Evolutionary conservation across 805 yeast species (phyloP), one percentile per base, ranked within the genome.

Genomic region (Kodamaea sagamina): DNA sequence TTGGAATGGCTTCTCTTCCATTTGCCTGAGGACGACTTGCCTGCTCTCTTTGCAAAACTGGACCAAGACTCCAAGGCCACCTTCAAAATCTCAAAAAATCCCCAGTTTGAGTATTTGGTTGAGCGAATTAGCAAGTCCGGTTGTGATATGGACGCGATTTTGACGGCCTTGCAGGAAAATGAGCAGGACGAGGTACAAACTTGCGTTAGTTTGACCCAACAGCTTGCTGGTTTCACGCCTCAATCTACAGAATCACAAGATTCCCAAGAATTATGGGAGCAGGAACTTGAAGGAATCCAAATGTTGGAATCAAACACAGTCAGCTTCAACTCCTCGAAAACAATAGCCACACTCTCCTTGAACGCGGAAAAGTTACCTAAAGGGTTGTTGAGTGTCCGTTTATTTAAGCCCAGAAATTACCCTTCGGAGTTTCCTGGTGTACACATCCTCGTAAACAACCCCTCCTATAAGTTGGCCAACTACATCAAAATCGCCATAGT

Each of bases 11-110:
- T 92, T 13, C 64, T 92, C 8, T 82, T 90, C 51, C 93, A 92
- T 55, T 78, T 92, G 3, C 98, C 98, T 0, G 97, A 93, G 49
- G 98, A 90, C 57, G 99, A 92, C 55, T 67, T 92, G 24, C 99
- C 99, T 0, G 51, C 65, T 0, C 67, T 72, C 36, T 86, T 86
- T 54, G 72, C 75, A 12, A 80, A 82, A 47, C 65, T 78, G 31
- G 72, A 74, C 16, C 74, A 73, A 35, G 89, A 82, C 51, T 69
- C 84, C 0, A 77, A 75, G 37, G 75, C 81, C 17, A 72, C 76
- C 41, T 68, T 85, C 32, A 85, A 77, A 47, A 66, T 78, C n/a
- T 66, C 83, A 3, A 73, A 72, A 8, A 75, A 79, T 50, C 55
- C 81, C 28, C 71, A 74, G 41, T 56, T 61, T n/a, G 88, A 86